Percentiles rank a stretch among this genome's conserved stretches.
These are phyloP conservation scores for Fusarium mexicanum DNA, from an alignment of 2,329 filamentous ascomycete genomes.

Conservation along the genomic window DNA sequence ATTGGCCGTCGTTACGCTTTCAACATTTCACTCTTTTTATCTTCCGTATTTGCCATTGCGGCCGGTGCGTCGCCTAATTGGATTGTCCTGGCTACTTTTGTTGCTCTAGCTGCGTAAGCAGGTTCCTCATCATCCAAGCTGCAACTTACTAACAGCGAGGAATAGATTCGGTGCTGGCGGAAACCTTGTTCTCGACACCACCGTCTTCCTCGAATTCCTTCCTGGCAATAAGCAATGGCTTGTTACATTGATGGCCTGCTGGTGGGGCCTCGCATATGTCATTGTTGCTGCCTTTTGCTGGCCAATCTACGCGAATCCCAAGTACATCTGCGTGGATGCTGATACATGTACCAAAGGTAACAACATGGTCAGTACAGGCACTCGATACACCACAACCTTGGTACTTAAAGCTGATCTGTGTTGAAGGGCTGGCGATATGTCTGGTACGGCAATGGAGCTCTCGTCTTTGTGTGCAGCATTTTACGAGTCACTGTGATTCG, in stretches of 20 bases:
- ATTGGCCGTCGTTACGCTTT: neutral
- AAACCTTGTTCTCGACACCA: neutral
- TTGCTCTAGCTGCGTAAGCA: neutral
- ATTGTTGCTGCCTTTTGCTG: neutral
- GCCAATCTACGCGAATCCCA: neutral
- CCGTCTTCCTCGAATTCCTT: neutral
- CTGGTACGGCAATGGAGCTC: neutral
- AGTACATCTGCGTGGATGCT: neutral
- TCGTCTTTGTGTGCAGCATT: neutral
- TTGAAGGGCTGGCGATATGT: neutral
- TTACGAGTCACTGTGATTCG: neutral
- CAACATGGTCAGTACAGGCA: neutral
- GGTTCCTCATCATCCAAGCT: fast-evolving
- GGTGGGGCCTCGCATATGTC: neutral
- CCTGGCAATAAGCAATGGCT: neutral
- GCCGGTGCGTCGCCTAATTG: neutral
- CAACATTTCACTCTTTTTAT: neutral
- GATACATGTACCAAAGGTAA: neutral
- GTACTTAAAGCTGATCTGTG: fast-evolving
- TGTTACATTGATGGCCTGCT: neutral
- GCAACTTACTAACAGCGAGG: neutral
- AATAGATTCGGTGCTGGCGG: neutral
- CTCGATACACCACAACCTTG: fast-evolving
- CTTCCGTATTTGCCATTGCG: neutral
- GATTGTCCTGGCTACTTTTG: neutral